Conservation (phyloP, 768 basidiomycete genomes). For the Coprinopsis marcescibilis region DNA sequence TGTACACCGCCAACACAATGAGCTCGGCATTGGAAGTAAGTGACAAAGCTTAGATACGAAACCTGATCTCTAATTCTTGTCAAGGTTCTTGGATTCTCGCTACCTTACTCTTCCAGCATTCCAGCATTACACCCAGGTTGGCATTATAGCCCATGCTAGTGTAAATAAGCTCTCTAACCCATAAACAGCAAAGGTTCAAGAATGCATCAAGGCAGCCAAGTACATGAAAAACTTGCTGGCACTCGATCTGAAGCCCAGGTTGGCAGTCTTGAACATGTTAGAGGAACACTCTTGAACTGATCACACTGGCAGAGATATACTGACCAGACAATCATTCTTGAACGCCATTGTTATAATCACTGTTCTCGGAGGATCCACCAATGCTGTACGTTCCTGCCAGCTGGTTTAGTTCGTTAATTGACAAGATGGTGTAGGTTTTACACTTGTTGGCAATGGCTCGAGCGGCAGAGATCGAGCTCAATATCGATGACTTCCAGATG, state of each 20-base stretch:
- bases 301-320: constrained; percentile 29
- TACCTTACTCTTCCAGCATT: constrained; percentile 77
- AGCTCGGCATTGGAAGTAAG: constrained; percentile 68
- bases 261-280: constrained; percentile 29
- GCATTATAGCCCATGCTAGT: neutral
- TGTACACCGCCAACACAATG: constrained; percentile 93
- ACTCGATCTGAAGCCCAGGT: constrained; percentile 79
- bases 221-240: constrained; percentile 73
- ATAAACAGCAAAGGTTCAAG: constrained; percentile 68
- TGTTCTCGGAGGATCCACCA: constrained; percentile 82
- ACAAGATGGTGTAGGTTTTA: constrained; percentile 74
- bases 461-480: constrained; percentile 64
- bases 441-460: constrained; percentile 84
- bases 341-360: constrained; percentile 81
- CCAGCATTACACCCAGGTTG: constrained; percentile 70
- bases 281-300: neutral
- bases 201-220: constrained; percentile 73
- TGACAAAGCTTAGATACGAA: neutral
- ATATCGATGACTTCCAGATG: constrained; percentile 82
- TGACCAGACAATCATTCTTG: constrained; percentile 54
- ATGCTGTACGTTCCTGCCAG: constrained; percentile 63
- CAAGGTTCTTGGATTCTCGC: constrained; percentile 71
- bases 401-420: too few relatives aligned
- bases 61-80: neutral
- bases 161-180: neutral